Evolutionary conservation across 805 yeast genomes (phyloP).

Genomic region (Starmera dryadoides): DNA sequence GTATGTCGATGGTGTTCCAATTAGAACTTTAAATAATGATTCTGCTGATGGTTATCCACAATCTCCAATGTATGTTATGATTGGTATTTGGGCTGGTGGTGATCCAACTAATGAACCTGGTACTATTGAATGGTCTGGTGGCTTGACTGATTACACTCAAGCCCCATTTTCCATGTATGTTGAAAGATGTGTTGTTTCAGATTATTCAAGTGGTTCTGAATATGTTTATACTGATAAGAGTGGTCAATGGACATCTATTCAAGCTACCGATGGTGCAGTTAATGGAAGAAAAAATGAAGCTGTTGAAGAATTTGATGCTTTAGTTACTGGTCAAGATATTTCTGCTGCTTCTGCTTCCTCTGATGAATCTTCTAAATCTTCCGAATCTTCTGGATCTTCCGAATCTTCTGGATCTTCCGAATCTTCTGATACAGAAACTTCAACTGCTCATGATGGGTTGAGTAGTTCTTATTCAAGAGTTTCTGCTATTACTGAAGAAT

Average conservation of each 20-base stretch:
- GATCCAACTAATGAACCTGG: constrained; percentile 58
- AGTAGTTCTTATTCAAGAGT: constrained; percentile 7
- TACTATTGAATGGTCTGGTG: constrained; percentile 82
- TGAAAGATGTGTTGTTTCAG: constrained; percentile 52
- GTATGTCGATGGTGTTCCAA: constrained; percentile 62
- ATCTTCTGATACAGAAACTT: neutral
- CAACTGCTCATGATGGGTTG: constrained; percentile 1
- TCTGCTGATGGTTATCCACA: constrained; percentile 77
- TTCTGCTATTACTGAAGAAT: constrained; percentile 3
- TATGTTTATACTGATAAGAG: constrained; percentile 48
- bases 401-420: neutral
- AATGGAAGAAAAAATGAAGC: constrained; percentile 50
- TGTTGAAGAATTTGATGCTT: constrained; percentile 31
- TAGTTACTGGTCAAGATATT: constrained; percentile 26
- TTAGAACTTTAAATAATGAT: constrained; percentile 53
- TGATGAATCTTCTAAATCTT: constrained; percentile 4
- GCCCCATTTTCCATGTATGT: constrained; percentile 69
- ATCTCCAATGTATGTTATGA: constrained; percentile 70
- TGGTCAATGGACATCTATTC: constrained; percentile 56
- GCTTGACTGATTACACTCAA: constrained; percentile 51
- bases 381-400: constrained; percentile 4
- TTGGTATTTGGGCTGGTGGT: constrained; percentile 83
- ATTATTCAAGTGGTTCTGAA: constrained; percentile 57
- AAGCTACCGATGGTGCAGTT: constrained; percentile 49
- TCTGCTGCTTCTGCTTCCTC: constrained; percentile 14